phyloP scores from a whole-genome alignment of 306 rosid genomes.

The Mimosa pudica region DNA sequence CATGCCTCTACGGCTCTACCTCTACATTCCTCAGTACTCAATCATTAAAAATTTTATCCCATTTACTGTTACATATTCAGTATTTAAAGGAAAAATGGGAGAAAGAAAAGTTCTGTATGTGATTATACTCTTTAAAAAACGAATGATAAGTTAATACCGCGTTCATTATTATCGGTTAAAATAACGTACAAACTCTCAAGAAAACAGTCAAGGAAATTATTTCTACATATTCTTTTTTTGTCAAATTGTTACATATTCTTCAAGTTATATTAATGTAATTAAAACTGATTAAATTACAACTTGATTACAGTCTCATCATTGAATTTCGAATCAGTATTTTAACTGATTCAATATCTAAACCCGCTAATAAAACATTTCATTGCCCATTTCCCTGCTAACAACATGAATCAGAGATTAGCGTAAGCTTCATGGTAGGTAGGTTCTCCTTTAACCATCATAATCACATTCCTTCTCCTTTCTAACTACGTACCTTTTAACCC shows the following conservation, averaged over 20 bases:
- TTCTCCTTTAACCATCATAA: not conserved
- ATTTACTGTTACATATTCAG: not conserved
- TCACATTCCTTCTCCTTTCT: not conserved
- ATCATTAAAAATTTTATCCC: not conserved
- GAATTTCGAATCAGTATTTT: no score
- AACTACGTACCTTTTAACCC: not conserved
- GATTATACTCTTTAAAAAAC: not conserved
- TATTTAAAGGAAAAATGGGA: not conserved
- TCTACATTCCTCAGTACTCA: not conserved
- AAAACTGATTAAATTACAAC: no score
- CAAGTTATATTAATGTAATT: no score
- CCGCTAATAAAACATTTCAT: not conserved
- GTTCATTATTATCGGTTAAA: not conserved
- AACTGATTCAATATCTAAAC: no score
- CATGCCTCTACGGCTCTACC: not conserved
- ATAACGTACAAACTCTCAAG: not conserved
- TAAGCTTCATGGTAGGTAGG: constrained; percentile 10
- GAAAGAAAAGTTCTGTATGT: not conserved
- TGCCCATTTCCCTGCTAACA: not conserved
- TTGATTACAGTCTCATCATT: no score
- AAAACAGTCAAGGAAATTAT: not conserved
- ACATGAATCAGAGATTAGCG: not conserved
- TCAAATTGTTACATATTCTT: not conserved
- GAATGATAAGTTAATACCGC: no score
- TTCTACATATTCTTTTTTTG: not conserved